Base-by-base conservation (phyloP, 371 early-diverging fungal species). In the Mucor saturninus region DNA sequence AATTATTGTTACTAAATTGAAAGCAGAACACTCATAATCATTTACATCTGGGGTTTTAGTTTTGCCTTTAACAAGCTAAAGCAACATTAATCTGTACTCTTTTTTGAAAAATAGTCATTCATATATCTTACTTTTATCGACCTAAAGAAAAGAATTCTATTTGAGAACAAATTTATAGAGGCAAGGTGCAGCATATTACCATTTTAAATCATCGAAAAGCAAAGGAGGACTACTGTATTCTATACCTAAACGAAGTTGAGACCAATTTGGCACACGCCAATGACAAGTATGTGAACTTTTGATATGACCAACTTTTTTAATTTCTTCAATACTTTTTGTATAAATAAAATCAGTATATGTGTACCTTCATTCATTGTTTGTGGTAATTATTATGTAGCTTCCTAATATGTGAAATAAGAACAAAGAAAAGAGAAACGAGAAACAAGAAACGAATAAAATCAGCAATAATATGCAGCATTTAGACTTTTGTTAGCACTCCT, bases 241-340 rank as follows among this genome's bases (percentile, higher is more conserved):
- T 29, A 58, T 43, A 28, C 63, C 50, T 30, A 63, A 29, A 40
- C 62, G 63, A 39, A 62, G 30, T 10, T 62, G 54, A 15, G 67
- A 67, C 67, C 67, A 67, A 29, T 62, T 56, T 11, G 67, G 63
- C n/a, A 67, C 56, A 35, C 64, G 49, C 67, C 67, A 67, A 49
- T 62, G 67, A 48, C 57, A 67, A 4, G 57, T 56, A 57, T 63
- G 58, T 29, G 67, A 64, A 15, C 64, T 57, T 31, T 64, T 64
- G 28, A 57, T 52, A 37, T 64, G 53, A 43, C 64, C 64, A 10
- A 56, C 63, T 40, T 35, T 35, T 35, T 35, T 35, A 35, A 35
- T 35, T 35, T 35, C 35, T 35, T 35, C 35, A 35, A 35, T 35
- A 35, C 8, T 35, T 35, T 35, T 35, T 35, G 35, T 35, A 35